phyloP scores from a whole-genome alignment of 345 rosid genomes.

The Cochlearia excelsa region DNA sequence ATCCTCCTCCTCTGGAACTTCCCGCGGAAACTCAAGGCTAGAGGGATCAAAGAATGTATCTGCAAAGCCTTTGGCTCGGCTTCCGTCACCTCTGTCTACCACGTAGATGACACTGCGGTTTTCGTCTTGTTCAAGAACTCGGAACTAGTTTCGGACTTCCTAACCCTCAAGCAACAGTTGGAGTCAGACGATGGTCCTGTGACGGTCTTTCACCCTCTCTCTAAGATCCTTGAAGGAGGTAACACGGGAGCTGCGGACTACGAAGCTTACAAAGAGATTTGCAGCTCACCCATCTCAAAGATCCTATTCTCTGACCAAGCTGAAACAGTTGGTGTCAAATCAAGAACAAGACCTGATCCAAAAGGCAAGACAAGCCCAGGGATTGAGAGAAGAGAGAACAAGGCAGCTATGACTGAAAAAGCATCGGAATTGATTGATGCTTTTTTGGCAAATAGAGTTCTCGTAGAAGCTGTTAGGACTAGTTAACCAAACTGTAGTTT shows the following conservation, averaged over 20 bases:
- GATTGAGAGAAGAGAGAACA: conserved; percentile 29
- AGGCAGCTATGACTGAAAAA: conserved; percentile 12
- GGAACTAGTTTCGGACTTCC: conserved; percentile 56
- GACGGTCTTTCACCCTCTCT: conserved; percentile 67
- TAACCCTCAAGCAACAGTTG: conserved; percentile 58
- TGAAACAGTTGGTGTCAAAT: conserved; percentile 56
- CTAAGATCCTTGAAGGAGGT: conserved; percentile 73
- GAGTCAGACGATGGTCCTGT: conserved; percentile 56
- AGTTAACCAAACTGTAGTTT: background rate
- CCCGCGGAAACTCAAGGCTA: conserved; percentile 55
- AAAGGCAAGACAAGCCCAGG: conserved; percentile 11
- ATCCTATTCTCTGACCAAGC: conserved; percentile 78
- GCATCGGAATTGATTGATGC: conserved; percentile 37
- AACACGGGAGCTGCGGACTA: conserved; percentile 66
- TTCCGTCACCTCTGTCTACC: conserved; percentile 57
- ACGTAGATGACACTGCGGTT: conserved; percentile 67
- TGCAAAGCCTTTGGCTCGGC: conserved; percentile 57
- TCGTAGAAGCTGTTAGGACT: conserved; percentile 19
- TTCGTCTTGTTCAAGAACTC: conserved; percentile 69
- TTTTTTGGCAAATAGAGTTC: conserved; percentile 30
- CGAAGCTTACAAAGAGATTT: conserved; percentile 79
- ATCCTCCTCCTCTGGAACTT: conserved; percentile 74
- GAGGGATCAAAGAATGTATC: conserved; percentile 67
- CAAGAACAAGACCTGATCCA: conserved; percentile 24
- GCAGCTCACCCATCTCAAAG: conserved; percentile 66